These are phyloP conservation scores for Yamadazyma buinensis DNA, from an alignment of 1,139 yeast species.

Conservation along the genomic window DNA sequence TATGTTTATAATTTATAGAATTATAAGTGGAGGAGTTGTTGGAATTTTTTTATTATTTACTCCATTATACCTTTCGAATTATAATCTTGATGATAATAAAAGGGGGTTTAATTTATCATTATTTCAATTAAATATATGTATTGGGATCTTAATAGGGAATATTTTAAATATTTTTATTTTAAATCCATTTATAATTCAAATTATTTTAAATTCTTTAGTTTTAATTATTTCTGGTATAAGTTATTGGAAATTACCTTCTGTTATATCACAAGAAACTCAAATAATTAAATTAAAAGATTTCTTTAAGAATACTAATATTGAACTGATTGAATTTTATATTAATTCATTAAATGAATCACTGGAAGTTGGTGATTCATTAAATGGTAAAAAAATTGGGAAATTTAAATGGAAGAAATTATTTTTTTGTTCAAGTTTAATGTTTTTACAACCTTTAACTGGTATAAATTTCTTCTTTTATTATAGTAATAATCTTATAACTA, in stretches of 20 bases:
- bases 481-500: constrained; percentile 20
- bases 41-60: constrained; percentile 25
- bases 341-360: background rate
- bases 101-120: constrained; percentile 21
- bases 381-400: background rate
- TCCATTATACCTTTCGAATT: constrained; percentile 24
- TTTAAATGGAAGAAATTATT: constrained; percentile 9
- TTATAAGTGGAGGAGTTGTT: constrained; percentile 22
- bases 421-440: constrained; percentile 21
- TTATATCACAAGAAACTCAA: constrained; percentile 6
- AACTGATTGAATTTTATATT: background rate
- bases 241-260: constrained; percentile 6
- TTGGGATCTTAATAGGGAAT: constrained; percentile 21
- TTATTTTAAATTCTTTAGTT: constrained; percentile 5
- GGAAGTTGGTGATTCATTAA: too few species aligned
- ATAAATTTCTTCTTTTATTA: constrained; percentile 33
- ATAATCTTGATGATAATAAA: constrained; percentile 13
- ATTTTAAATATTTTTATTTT: constrained; percentile 8
- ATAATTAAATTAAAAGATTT: constrained; percentile 3
- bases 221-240: constrained; percentile 3
- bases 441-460: constrained; percentile 33
- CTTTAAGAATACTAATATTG: background rate
- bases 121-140: constrained; percentile 22
- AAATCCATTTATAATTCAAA: constrained; percentile 7
- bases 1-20: constrained; percentile 19